phyloP scores from a whole-genome alignment of 2,329 filamentous ascomycete genomes.

The Phyllosticta citriasiana region DNA sequence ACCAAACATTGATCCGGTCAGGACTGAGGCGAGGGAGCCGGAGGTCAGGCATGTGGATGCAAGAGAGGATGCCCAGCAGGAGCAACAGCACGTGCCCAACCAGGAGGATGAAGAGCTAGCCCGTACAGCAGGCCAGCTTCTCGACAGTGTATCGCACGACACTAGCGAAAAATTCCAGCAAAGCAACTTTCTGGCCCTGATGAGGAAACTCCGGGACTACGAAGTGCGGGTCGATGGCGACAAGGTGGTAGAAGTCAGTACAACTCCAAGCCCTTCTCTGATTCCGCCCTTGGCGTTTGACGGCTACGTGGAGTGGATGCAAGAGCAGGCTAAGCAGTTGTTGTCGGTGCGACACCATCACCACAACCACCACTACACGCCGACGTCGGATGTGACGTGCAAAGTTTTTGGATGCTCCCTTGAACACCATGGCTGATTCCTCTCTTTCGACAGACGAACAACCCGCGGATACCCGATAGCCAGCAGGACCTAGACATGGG shows the following conservation, averaged over 20 bases:
- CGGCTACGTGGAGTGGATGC: background rate
- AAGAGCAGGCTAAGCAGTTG: background rate
- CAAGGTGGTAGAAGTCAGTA: slow-evolving; percentile 48
- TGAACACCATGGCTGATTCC: background rate
- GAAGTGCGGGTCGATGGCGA: slow-evolving; percentile 66
- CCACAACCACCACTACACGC: background rate
- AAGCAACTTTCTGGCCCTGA: slow-evolving; percentile 65
- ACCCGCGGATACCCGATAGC: background rate
- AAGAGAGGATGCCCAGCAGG: background rate
- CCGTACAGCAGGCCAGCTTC: slow-evolving; percentile 58
- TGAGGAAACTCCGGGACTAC: slow-evolving; percentile 62
- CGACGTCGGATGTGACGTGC: slow-evolving; percentile 5
- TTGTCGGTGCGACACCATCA: background rate
- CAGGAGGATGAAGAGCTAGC: slow-evolving; percentile 58
- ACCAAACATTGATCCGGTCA: too few species aligned
- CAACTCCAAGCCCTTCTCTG: background rate
- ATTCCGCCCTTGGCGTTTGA: background rate
- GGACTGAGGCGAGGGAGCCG: background rate
- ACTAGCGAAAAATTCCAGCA: slow-evolving; percentile 66
- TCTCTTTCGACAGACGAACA: background rate
- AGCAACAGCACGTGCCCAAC: slow-evolving; percentile 14
- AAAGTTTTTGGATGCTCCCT: slow-evolving; percentile 5
- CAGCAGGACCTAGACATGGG: slow-evolving; percentile 9
- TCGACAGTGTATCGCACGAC: slow-evolving; percentile 59
- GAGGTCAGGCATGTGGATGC: background rate